Evolutionary conservation across 495 filamentous ascomycete species (phyloP).

Genomic region (Jackrogersella multiformis): DNA sequence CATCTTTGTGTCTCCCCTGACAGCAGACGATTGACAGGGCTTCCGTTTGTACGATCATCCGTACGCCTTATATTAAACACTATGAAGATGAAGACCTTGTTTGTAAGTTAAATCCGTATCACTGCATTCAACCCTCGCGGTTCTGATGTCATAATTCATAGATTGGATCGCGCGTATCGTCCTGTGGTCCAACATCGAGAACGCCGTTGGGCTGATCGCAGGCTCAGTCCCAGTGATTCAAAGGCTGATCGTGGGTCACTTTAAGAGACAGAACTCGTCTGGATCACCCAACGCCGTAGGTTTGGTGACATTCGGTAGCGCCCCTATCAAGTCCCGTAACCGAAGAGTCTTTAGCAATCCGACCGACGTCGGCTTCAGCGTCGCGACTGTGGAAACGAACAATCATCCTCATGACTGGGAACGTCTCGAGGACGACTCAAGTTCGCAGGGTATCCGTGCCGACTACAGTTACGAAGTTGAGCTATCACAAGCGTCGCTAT

Average conservation of each 20-base stretch:
- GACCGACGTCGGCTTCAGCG: conserved; percentile 19
- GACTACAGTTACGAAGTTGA: conserved; percentile 31
- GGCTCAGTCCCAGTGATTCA: conserved; percentile 33
- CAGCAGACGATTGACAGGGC: conserved; percentile 8
- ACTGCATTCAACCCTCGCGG: background rate
- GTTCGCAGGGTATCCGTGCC: conserved; percentile 9
- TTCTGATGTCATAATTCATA: conserved; percentile 2
- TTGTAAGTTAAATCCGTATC: conserved; percentile 16
- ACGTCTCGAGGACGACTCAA: conserved; percentile 11
- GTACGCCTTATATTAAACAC: conserved; percentile 20
- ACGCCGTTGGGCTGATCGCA: conserved; percentile 30
- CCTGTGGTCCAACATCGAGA: conserved; percentile 36
- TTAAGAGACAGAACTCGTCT: conserved; percentile 57
- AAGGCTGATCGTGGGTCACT: conserved; percentile 14
- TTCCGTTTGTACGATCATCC: conserved; percentile 36
- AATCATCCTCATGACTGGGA: conserved; percentile 23
- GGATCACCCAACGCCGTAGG: background rate
- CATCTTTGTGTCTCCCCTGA: background rate
- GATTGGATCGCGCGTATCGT: conserved; percentile 16
- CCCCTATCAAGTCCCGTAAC: background rate
- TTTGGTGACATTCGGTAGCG: conserved; percentile 54
- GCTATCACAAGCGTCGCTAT: background rate
- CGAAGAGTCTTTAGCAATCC: conserved; percentile 15
- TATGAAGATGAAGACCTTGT: background rate
- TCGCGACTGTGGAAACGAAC: conserved; percentile 15